Base-by-base conservation (phyloP, 2,329 filamentous ascomycete species). In the Alternaria gaisen region DNA sequence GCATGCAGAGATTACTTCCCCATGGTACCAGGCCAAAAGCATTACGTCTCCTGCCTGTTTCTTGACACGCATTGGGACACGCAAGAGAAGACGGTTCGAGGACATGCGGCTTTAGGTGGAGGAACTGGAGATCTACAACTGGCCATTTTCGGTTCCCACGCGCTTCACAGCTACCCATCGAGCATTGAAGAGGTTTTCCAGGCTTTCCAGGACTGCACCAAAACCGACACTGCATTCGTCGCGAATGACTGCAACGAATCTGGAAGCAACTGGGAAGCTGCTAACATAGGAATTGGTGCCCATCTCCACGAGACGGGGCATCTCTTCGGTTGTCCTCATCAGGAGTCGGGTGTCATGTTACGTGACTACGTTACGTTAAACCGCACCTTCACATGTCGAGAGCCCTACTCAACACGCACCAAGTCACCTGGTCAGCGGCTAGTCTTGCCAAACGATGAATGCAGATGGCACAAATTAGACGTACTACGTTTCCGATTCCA, bases 211-310 rank as follows among this genome's bases (percentile, higher is more conserved):
- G 94, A 98, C 78, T 97, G 93, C 78, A 97, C 94, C 3, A 88
- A 90, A 32, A 97, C 93, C 0, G 92, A 98, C 74, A 91, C 89
- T 10, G 86, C 88, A 40, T 86, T 87, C 69, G 88, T 97, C 38
- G 91, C 91, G 16, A 97, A 97, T 71, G 92, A 97, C 75, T 92
- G 89, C 77, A 91, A 91, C 69, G 92, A 97, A 67, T 90, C 90
- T 7, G 94, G 94, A 24, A 97, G 92, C 74, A 95, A 89, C 47
- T 98, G 94, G 94, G 94, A 98, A 77, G 89, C 93, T n/a, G 93
- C 92, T 26, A 97, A 94, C 70, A 91, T 97, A 62, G 94, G 94
- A 30, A 96, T 98, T 66, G 94, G 94, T 8, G 94, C 93, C 10
- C 94, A 98, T 78, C 80, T 98, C 48, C 94, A 97, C 77, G 93